Conservation (phyloP, 176 grass and related monocot species). For the Aegilops longissima region DNA sequence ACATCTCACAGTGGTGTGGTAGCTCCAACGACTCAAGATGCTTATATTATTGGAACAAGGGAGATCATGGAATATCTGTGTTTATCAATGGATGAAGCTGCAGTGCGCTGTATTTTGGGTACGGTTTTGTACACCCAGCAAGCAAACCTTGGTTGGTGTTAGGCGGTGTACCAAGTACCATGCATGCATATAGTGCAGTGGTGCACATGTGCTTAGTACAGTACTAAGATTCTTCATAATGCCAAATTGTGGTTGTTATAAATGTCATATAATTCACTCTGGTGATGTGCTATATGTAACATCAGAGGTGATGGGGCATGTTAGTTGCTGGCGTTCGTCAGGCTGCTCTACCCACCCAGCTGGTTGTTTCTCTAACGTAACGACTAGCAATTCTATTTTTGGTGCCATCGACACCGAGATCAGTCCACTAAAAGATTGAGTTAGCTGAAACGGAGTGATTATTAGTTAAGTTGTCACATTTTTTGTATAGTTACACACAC, state of each 20-base stretch:
- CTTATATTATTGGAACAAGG: no score
- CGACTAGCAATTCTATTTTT: no score
- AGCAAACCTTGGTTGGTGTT: no score
- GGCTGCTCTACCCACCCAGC: not conserved
- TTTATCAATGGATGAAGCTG: no score
- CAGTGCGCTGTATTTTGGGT: no score
- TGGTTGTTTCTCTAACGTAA: no score
- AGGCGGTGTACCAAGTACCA: no score
- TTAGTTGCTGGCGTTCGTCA: not conserved
- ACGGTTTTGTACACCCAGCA: no score
- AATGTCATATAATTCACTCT: not conserved
- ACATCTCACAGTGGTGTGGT: not conserved
- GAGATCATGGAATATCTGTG: not conserved
- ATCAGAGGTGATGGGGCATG: not conserved
- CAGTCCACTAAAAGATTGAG: not conserved
- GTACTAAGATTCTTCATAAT: no score
- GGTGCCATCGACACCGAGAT: not conserved
- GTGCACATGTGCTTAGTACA: not conserved
- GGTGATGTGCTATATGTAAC: no score
- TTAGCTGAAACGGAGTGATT: not conserved
- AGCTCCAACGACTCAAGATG: not conserved
- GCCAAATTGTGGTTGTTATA: not conserved
- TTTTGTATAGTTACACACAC: not conserved
- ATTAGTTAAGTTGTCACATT: not conserved
- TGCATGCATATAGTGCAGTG: no score